phyloP scores from a whole-genome alignment of 805 yeast species.

The Naumovozyma castellii region DNA sequence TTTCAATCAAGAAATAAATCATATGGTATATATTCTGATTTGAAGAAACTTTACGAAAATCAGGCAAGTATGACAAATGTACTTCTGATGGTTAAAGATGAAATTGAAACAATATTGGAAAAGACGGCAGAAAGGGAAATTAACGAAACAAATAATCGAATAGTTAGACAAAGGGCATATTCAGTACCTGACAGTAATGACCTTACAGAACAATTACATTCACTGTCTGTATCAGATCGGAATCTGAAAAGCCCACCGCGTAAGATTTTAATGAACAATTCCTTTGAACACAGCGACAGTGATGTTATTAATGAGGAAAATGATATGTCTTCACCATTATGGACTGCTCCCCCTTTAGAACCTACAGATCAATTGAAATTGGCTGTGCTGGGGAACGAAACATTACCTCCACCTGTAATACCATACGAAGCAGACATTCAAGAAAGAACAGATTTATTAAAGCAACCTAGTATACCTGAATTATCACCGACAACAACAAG shows the following conservation, averaged over 20 bases:
- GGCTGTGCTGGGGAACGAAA: constrained; percentile 11
- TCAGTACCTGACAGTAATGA: constrained; percentile 20
- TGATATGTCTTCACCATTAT: constrained; percentile 23
- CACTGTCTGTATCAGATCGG: background rate
- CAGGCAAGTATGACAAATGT: constrained; percentile 35
- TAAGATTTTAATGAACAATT: background rate
- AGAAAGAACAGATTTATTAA: background rate
- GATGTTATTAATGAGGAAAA: constrained; percentile 12
- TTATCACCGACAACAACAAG: background rate
- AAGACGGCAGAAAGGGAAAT: constrained; percentile 9
- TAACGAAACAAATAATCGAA: constrained; percentile 6
- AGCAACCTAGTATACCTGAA: no score
- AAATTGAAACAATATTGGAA: constrained; percentile 25
- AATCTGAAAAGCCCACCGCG: background rate
- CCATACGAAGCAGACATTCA: background rate
- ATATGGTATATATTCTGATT: constrained; percentile 30
- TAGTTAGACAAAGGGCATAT: constrained; percentile 26
- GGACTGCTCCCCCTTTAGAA: constrained; percentile 34
- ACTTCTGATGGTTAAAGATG: constrained; percentile 28
- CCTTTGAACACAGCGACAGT: constrained; percentile 4
- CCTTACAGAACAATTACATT: background rate
- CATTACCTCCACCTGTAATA: background rate
- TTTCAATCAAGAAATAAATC: constrained; percentile 34
- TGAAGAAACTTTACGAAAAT: constrained; percentile 30
- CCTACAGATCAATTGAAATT: constrained; percentile 33